These are phyloP conservation scores for Monascus purpureus DNA, from an alignment of 495 filamentous ascomycete species.

Conservation along the genomic window DNA sequence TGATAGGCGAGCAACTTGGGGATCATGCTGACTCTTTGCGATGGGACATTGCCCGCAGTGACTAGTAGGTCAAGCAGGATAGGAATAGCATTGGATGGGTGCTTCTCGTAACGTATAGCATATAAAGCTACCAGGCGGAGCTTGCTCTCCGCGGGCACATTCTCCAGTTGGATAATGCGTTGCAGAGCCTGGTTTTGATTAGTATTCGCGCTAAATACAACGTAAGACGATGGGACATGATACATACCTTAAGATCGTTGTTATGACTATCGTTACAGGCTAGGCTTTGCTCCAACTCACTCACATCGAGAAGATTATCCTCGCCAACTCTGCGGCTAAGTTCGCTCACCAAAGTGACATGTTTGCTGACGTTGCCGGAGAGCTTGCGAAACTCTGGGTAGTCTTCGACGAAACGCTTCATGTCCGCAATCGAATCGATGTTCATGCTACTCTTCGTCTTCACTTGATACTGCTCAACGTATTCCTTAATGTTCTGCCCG, in stretches of 20 bases:
- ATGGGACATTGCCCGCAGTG: constrained; percentile 58
- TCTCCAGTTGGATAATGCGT: constrained; percentile 61
- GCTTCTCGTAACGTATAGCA: constrained; percentile 77
- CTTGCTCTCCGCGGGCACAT: constrained; percentile 65
- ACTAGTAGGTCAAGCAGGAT: constrained; percentile 74
- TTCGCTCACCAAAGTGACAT: constrained; percentile 90
- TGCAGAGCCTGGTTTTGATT: constrained; percentile 54
- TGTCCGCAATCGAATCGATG: constrained; percentile 91
- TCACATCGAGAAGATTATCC: constrained; percentile 79
- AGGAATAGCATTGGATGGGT: constrained; percentile 64
- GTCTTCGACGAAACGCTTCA: constrained; percentile 98
- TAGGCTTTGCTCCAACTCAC: constrained; percentile 90
- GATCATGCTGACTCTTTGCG: constrained; percentile 59
- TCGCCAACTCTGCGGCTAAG: constrained; percentile 73
- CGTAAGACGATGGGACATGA: constrained; percentile 1
- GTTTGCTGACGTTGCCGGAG: constrained; percentile 95
- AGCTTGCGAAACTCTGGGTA: constrained; percentile 96
- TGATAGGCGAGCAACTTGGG: constrained; percentile 70
- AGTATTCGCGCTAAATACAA: constrained; percentile 2
- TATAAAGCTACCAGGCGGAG: constrained; percentile 82
- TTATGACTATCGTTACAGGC: constrained; percentile 93
- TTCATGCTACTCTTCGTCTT: constrained; percentile 87
- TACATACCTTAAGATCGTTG: constrained; percentile 63
- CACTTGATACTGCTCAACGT: constrained; percentile 92
- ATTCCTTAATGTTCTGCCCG: constrained; percentile 95